Base-by-base conservation (phyloP, 164 flowering plant genomes). In the Brasenia schreberi region DNA sequence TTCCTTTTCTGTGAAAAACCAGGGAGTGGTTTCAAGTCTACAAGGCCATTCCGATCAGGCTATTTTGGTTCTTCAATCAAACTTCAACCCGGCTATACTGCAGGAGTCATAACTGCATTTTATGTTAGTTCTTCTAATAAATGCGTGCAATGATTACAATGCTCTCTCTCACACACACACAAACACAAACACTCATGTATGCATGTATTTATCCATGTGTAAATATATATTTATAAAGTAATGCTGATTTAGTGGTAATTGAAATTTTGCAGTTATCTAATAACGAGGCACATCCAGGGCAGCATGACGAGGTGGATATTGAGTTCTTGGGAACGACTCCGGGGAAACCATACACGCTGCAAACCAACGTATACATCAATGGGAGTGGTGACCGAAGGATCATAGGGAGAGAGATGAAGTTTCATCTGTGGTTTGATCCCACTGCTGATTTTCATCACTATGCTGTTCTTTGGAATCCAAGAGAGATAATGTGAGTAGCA, bases 21-120 rank as follows among this genome's bases (percentile, higher is more conserved):
- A 87, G 94, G 94, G 63, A 87, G 94, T 66, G 94, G 94, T 67
- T 87, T 87, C 79, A 87, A 87, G 75, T 87, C 94, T 17, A 79
- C 80, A 45, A 72, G 76, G 5, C 86, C 90, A 5, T 87, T 77
- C 67, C 75, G 89, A 64, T 86, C 90, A 5, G 94, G 94, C n/a
- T 87, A 86, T 64, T 87, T 87, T 66, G 94, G 94, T 6, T 81
- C 90, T 1, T 79, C 87, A 63, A 86, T 87, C 59, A 85, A 83
- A 72, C 86, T 87, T 42, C 90, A 87, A 53, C 79, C 81, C 19
- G 94, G 94, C 65, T 87, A 87, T 69, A 87, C 94, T 59, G 94
- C 94, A n/a, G 94, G 94, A 72, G 94, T 87, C 5, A 87, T 87
- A 5, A 87, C 94, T 64, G 81, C 90, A 18, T 84, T 87, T 66